Evolutionary conservation across 2,329 filamentous ascomycete species (phyloP), one percentile per base, ranked within the genome.

Genomic region (Alternaria incomplexa): DNA sequence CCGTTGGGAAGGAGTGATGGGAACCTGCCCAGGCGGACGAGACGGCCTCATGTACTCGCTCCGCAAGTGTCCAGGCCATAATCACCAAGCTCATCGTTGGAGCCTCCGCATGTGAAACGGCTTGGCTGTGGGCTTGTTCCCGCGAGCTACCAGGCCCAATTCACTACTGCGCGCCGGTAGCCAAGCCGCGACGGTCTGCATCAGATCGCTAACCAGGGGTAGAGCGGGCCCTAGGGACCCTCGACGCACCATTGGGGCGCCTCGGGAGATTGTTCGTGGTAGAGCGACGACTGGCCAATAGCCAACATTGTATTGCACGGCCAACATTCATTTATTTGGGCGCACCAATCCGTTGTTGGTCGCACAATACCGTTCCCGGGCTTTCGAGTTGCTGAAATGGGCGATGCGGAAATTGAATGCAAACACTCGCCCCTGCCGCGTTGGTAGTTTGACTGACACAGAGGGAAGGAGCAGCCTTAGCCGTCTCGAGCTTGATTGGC

Each of bases 31-130:
- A 25, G 51, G 62, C 66, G 66, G 72, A 64, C 62, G 58, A 58
- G 62, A 63, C 46, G 66, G 66, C 59, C 68, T 75, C 65, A 75
- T 74, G 74, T 77, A 77, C 65, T 74, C 70, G 63, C 52, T 68
- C 65, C 63, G 66, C 73, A 68, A 40, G 54, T 47, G 59, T 66
- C 60, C 46, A 68, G 67, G 61, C 67, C 64, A 71, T 67, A 63
- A 70, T 59, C 65, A 75, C 72, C 76, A 79, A 74, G 75, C 74
- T 75, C 68, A 69, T 65, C 71, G 67, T 71, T 70, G 73, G 69
- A 62, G 64, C 66, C 63, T 66, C 54, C 55, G 73, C 71, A 74
- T 76, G 68, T 79, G 77, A 79, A 79, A 79, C 77, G 61, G 57
- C 76, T 78, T 77, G 75, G 76, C 75, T 43, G 28, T 62, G 63